phyloP scores from a whole-genome alignment of 306 rosid genomes.

The Acacia confusa region DNA sequence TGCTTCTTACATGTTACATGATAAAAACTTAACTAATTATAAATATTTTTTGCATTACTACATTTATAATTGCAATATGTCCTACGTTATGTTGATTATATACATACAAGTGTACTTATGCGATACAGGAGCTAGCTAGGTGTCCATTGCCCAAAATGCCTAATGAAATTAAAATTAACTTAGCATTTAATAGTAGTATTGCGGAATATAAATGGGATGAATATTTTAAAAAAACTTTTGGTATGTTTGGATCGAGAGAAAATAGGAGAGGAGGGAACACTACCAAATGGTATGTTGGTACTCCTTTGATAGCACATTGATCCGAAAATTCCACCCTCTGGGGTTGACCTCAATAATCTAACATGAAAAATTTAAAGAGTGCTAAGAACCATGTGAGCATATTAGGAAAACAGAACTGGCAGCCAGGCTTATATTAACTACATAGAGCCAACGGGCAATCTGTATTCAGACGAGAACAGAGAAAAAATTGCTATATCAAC shows the following conservation, averaged over 20 bases:
- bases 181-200: neutral
- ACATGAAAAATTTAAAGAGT: neutral
- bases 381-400: neutral
- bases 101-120: neutral
- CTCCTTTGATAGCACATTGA: constrained; percentile 66
- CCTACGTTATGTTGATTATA: neutral
- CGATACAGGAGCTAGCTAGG: neutral
- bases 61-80: too few species aligned
- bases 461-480: neutral
- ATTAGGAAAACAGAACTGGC: constrained; percentile 7
- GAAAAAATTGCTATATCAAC: neutral
- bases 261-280: too few species aligned
- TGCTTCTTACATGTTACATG: neutral
- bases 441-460: neutral
- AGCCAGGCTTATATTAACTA: neutral
- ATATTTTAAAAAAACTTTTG: neutral
- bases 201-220: neutral
- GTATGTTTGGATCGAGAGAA: too few species aligned
- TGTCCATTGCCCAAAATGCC: neutral
- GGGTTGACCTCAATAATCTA: constrained; percentile 59
- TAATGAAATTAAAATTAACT: neutral
- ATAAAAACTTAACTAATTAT: neutral
- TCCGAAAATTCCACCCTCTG: constrained; percentile 64
- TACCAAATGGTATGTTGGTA: constrained; percentile 77
- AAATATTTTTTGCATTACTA: neutral